Conservation (phyloP, 2,329 filamentous ascomycete species). For the Waltergamsia citrina region DNA sequence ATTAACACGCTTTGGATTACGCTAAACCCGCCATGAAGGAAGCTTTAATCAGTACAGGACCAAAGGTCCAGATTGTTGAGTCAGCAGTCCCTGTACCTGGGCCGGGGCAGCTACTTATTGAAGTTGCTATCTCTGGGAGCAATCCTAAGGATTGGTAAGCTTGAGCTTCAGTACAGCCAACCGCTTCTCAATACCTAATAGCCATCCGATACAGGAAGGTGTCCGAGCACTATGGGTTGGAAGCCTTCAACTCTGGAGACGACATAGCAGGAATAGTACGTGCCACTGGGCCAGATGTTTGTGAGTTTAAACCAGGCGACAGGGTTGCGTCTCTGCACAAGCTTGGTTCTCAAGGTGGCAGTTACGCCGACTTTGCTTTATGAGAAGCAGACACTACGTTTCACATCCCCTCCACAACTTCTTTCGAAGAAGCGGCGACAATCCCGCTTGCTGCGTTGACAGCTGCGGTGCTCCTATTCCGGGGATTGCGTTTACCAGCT, state of each 20-base stretch:
- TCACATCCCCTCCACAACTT: constrained; percentile 33
- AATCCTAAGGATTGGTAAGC: constrained; percentile 17
- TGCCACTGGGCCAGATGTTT: constrained; percentile 9
- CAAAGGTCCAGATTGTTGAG: constrained; percentile 4
- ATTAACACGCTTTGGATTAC: no score
- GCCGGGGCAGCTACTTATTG: constrained; percentile 11
- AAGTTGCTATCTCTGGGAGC: constrained; percentile 9
- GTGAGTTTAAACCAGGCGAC: constrained; percentile 21
- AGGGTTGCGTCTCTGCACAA: constrained; percentile 35
- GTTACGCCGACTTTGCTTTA: constrained; percentile 51
- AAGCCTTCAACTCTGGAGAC: constrained; percentile 11
- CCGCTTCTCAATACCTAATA: no score
- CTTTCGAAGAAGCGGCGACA: constrained; percentile 44
- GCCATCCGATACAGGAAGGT: constrained; percentile 5
- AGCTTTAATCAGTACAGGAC: constrained; percentile 1
- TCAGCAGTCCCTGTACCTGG: constrained; percentile 8
- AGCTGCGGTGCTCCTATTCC: constrained; percentile 39
- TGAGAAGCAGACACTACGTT: constrained; percentile 45
- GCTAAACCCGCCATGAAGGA: constrained; percentile 7
- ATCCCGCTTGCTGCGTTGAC: constrained; percentile 48
- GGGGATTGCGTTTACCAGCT: constrained; percentile 32
- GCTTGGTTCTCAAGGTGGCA: constrained; percentile 39
- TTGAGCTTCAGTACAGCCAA: no score
- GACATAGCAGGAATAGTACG: constrained; percentile 14
- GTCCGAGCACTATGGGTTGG: background rate